Conservation (phyloP, 108 stramenopile genomes). For the Stephanodiscus triporus region DNA sequence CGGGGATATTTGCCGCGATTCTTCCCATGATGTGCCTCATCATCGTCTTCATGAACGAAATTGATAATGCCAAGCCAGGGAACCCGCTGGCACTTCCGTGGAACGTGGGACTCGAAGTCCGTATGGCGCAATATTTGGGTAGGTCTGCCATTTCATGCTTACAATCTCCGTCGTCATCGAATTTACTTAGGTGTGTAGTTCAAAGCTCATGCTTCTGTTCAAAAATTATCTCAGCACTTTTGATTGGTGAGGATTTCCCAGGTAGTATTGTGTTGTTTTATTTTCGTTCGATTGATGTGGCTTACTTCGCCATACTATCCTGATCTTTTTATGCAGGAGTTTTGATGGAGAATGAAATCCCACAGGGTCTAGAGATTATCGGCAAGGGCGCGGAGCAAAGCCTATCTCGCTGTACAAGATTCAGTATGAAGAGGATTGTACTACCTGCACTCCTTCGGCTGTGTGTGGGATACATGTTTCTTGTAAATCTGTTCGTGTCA, state of each 20-base stretch:
- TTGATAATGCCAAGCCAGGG: constrained; percentile 20
- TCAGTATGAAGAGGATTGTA: constrained; percentile 4
- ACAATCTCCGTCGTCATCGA: neutral
- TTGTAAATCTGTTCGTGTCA: constrained; percentile 13
- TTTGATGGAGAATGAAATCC: constrained; percentile 19
- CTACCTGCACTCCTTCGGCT: constrained; percentile 19
- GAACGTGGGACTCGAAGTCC: constrained; percentile 16
- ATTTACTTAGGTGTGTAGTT: neutral
- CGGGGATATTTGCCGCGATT: constrained; percentile 13
- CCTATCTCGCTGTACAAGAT: neutral
- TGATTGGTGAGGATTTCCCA: constrained; percentile 1
- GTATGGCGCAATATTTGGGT: constrained; percentile 38
- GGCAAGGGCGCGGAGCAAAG: constrained; percentile 14
- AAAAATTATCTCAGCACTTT: neutral
- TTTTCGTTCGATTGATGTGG: neutral
- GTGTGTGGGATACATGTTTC: constrained; percentile 14
- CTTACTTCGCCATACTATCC: neutral
- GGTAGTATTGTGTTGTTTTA: neutral
- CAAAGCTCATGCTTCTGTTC: neutral
- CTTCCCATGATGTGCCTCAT: constrained; percentile 30
- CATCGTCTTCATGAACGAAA: constrained; percentile 29
- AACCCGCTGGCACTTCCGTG: constrained; percentile 39
- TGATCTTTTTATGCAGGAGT: constrained; percentile 5
- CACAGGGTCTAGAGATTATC: constrained; percentile 18
- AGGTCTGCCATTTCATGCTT: neutral